These are phyloP conservation scores for Lithospermum erythrorhizon DNA, from an alignment of 257 asterid genomes.

Conservation along the genomic window DNA sequence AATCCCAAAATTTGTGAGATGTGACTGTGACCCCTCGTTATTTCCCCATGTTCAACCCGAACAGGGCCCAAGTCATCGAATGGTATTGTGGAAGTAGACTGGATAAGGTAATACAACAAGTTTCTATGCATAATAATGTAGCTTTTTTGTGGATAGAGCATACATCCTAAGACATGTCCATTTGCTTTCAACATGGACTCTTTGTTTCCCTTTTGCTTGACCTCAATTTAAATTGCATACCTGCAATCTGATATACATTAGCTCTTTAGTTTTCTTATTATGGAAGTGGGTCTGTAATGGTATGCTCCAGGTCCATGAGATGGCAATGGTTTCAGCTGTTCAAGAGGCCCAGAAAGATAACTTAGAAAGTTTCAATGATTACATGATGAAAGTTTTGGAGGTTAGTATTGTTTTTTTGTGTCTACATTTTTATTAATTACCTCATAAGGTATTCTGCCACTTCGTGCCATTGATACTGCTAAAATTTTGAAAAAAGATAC, in stretches of 20 bases:
- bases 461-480: neutral
- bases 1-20: no score
- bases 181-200: no score
- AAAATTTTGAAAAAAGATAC: neutral
- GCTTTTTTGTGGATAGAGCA: no score
- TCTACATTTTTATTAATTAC: neutral
- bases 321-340: conserved; percentile 95
- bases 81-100: neutral
- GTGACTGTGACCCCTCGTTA: no score
- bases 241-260: neutral
- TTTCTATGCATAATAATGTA: no score
- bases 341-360: conserved; percentile 96
- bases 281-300: no score
- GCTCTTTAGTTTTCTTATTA: neutral
- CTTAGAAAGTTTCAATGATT: conserved; percentile 71
- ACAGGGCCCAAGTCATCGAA: neutral
- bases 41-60: no score
- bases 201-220: no score
- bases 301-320: conserved; percentile 76
- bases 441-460: neutral
- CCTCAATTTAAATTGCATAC: no score
- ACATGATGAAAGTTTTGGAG: conserved; percentile 94
- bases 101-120: neutral
- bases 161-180: no score
- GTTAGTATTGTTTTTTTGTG: conserved; percentile 27